A percentile compares a stretch with the other conserved stretches of the same genome.
phyloP scores from a whole-genome alignment of 257 asterid species.

The Echium plantagineum region DNA sequence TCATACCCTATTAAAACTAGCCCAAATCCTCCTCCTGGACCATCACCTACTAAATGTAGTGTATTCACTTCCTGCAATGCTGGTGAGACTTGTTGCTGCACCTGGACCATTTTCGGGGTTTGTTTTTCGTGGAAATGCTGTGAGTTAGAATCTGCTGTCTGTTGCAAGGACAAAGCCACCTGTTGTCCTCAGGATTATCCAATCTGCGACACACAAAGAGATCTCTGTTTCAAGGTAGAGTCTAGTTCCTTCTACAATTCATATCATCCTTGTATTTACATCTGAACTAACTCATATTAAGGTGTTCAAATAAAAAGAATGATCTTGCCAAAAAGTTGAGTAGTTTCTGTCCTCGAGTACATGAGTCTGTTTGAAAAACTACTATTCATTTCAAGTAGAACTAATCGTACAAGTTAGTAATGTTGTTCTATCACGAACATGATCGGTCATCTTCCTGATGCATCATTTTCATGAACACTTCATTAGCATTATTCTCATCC shows the following conservation, averaged over 20 bases:
- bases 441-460: neutral
- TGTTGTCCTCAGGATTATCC: constrained; percentile 86
- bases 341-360: neutral
- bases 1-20: constrained; percentile 83
- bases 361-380: too few species aligned
- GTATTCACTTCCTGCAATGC: constrained; percentile 47
- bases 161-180: constrained; percentile 56
- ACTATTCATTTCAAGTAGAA: too few species aligned
- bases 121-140: constrained; percentile 85
- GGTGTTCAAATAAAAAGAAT: too few species aligned
- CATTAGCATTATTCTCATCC: neutral
- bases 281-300: neutral
- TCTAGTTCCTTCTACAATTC: neutral
- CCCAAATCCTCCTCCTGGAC: constrained; percentile 81
- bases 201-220: constrained; percentile 42
- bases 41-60: constrained; percentile 57
- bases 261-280: too few species aligned
- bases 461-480: neutral
- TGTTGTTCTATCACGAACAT: neutral
- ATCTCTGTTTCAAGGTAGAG: constrained; percentile 61
- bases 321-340: too few species aligned
- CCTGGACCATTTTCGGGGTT: constrained; percentile 43
- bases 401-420: neutral
- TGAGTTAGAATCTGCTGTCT: constrained; percentile 55
- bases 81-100: constrained; percentile 88